Conservation (phyloP, 2,329 filamentous ascomycete genomes). For the Alternaria novae-zelandiae region DNA sequence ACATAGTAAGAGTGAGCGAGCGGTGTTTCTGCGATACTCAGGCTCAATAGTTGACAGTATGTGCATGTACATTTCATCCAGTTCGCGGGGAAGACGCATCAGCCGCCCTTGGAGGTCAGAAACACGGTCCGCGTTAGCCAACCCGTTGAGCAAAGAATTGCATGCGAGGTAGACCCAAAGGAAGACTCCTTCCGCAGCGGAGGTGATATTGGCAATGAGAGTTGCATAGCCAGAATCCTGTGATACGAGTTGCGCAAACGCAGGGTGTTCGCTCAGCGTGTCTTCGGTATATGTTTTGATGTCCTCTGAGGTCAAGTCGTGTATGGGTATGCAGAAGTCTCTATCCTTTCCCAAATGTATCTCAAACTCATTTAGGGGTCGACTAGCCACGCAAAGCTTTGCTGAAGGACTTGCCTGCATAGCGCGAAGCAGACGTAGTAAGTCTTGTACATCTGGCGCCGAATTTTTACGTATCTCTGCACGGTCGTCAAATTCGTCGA, state of each 20-base stretch:
- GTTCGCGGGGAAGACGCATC: background rate
- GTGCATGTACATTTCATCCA: background rate
- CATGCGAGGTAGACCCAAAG: slow-evolving; percentile 9
- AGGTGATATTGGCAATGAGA: slow-evolving; percentile 2
- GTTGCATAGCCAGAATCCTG: background rate
- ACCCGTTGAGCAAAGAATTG: background rate
- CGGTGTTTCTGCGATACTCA: background rate
- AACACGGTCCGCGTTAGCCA: background rate
- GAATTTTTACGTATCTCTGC: background rate
- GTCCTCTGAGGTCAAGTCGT: background rate
- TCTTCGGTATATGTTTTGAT: background rate
- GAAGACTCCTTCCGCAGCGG: slow-evolving; percentile 7
- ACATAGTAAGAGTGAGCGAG: background rate
- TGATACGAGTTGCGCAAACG: background rate
- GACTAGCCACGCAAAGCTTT: background rate
- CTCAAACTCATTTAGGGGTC: background rate
- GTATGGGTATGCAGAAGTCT: background rate
- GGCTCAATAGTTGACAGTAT: background rate
- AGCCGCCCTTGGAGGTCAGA: background rate
- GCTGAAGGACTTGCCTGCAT: background rate
- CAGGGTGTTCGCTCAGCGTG: background rate
- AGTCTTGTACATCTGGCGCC: background rate
- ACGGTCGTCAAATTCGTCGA: no score
- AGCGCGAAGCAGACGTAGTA: background rate
- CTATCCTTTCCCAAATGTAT: background rate